Evolutionary conservation across 345 rosid genomes (phyloP).

Genomic region (Punica granatum): DNA sequence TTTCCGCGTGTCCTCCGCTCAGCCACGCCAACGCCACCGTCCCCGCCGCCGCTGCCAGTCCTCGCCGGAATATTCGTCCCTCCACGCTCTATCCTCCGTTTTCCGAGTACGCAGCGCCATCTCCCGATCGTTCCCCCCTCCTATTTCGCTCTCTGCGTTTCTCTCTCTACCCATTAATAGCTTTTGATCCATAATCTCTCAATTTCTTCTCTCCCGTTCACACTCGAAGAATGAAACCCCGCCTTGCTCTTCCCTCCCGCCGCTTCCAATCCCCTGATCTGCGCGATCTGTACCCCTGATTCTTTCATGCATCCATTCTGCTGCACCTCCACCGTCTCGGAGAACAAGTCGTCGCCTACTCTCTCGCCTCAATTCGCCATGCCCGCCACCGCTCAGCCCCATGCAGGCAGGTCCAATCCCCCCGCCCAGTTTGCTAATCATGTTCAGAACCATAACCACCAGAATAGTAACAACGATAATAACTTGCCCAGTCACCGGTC

Average conservation of each 20-base stretch:
- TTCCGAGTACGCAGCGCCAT: not conserved
- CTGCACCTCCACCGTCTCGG: constrained; percentile 32
- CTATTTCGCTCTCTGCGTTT: too few relatives aligned
- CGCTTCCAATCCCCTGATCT: constrained; percentile 3
- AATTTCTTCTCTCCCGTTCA: not conserved
- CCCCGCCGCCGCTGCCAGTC: not conserved
- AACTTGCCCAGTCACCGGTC: not conserved
- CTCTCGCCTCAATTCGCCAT: constrained; percentile 9
- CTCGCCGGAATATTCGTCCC: constrained; percentile 1
- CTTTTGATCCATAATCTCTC: not conserved
- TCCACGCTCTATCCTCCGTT: not conserved
- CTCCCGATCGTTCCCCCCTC: not conserved
- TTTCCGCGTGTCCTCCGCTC: not conserved
- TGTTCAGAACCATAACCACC: constrained; percentile 12
- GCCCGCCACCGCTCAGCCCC: constrained; percentile 5
- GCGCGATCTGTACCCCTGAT: not conserved
- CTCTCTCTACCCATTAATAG: not conserved
- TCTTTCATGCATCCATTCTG: constrained; percentile 15
- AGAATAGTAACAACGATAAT: constrained; percentile 19
- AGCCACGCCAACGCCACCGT: not conserved
- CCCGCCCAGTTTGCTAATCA: constrained; percentile 24
- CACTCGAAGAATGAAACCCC: not conserved
- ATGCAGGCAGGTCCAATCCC: constrained; percentile 28
- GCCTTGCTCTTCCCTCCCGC: not conserved
- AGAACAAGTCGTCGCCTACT: constrained; percentile 22